Evolutionary conservation across 495 filamentous ascomycete species (phyloP).

Genomic region (Bryoglossum gracile): DNA sequence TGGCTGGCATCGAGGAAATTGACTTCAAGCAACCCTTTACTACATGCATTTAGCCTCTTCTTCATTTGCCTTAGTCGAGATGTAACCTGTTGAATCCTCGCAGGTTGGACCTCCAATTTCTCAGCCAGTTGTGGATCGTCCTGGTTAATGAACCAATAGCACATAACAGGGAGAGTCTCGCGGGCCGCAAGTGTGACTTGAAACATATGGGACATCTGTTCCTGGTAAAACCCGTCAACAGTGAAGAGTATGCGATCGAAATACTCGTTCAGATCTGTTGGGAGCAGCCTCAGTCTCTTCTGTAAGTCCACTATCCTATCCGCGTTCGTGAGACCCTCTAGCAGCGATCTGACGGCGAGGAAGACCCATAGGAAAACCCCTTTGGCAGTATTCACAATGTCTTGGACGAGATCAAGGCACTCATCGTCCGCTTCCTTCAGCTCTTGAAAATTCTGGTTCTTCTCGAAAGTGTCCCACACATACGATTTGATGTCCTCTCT

Average conservation of each 20-base stretch:
- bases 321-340: not conserved
- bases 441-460: not conserved
- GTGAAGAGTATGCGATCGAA: slow-evolving; percentile 8
- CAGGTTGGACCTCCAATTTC: not conserved
- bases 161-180: not conserved
- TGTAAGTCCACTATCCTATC: not conserved
- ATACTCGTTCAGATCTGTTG: not conserved
- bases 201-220: not conserved
- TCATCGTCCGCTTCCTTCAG: not conserved
- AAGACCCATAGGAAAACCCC: slow-evolving; percentile 33
- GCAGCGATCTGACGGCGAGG: slow-evolving; percentile 15
- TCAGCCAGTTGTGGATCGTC: not conserved
- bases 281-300: not conserved
- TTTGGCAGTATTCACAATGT: slow-evolving; percentile 23
- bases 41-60: no score
- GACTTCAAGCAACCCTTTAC: no score
- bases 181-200: not conserved
- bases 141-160: not conserved
- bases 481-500: slow-evolving; percentile 20
- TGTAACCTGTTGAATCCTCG: not conserved
- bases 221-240: not conserved
- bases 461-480: not conserved
- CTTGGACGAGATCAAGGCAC: slow-evolving; percentile 5
- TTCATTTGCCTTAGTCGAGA: not conserved
- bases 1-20: no score